phyloP scores from a whole-genome alignment of 225 moss, liverwort and hornwort species.

The Marchantia paleacea region DNA sequence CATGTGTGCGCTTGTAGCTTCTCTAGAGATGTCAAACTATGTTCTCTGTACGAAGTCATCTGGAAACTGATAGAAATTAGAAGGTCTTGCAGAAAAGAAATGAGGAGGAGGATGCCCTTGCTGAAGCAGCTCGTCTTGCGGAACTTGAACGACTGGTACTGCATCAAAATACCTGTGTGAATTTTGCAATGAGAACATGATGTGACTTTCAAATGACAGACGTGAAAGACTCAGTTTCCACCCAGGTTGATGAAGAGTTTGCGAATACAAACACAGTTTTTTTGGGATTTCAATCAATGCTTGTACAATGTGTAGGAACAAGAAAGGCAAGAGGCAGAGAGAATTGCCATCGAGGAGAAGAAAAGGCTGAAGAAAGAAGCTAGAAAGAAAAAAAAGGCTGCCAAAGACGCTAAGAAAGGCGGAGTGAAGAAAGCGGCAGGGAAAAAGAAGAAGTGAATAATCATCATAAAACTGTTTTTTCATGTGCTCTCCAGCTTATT shows the following conservation, averaged over 20 bases:
- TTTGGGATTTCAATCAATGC: neutral
- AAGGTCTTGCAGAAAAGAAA: slow-evolving; percentile 50
- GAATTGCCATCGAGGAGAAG: slow-evolving; percentile 33
- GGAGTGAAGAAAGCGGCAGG: neutral
- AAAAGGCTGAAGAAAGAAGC: slow-evolving; percentile 36
- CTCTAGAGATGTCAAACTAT: neutral
- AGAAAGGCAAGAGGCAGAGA: slow-evolving; percentile 47
- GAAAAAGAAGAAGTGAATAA: neutral
- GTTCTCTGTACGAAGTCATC: neutral
- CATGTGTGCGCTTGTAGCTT: too few species aligned
- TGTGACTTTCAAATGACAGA: neutral
- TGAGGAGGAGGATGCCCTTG: slow-evolving; percentile 65
- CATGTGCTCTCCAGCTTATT: too few species aligned
- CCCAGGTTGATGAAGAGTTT: neutral
- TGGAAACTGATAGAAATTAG: neutral
- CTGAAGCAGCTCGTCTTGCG: slow-evolving; percentile 46
- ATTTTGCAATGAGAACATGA: neutral
- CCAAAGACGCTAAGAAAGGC: slow-evolving; percentile 38
- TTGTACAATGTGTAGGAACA: slow-evolving; percentile 45
- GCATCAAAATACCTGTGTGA: neutral
- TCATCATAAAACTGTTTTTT: too few species aligned
- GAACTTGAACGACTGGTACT: slow-evolving; percentile 58
- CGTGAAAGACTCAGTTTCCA: neutral
- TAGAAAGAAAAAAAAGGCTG: slow-evolving; percentile 39
- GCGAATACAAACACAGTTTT: neutral